Conservation (phyloP, 345 rosid genomes). For the Salix brachista region DNA sequence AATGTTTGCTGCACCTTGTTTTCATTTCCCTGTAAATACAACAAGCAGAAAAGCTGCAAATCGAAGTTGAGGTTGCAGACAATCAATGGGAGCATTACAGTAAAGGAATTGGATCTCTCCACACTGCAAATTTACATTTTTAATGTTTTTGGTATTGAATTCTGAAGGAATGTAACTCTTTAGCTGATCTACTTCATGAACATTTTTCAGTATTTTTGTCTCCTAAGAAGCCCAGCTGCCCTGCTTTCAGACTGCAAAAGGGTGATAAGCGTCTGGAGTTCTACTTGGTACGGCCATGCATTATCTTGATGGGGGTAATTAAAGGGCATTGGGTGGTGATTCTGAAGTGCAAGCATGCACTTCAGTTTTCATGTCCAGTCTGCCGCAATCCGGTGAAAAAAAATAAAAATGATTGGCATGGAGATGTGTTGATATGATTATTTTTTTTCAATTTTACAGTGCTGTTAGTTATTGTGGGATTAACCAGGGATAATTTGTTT, state of each 20-base stretch:
- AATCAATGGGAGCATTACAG: neutral
- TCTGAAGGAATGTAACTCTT: neutral
- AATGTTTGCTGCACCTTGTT: neutral
- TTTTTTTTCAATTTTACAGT: too few species aligned
- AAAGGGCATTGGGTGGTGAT: too few species aligned
- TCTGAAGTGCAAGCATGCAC: too few species aligned
- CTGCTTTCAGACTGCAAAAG: neutral
- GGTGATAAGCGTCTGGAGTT: neutral
- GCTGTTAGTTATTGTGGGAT: too few species aligned
- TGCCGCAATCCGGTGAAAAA: too few species aligned
- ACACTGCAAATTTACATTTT: neutral
- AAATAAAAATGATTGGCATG: too few species aligned
- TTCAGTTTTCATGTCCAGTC: too few species aligned
- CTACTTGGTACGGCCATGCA: too few species aligned
- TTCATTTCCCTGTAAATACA: slow-evolving; percentile 2
- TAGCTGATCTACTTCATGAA: neutral
- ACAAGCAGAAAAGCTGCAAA: neutral
- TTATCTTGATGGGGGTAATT: too few species aligned
- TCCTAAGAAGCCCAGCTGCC: neutral
- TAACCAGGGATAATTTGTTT: too few species aligned
- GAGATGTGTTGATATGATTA: too few species aligned
- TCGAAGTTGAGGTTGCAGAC: neutral
- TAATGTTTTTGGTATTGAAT: neutral
- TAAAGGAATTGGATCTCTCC: neutral
- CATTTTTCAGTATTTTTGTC: neutral